phyloP scores from a whole-genome alignment of 176 grass and related monocot genomes.

The Cocos nucifera region DNA sequence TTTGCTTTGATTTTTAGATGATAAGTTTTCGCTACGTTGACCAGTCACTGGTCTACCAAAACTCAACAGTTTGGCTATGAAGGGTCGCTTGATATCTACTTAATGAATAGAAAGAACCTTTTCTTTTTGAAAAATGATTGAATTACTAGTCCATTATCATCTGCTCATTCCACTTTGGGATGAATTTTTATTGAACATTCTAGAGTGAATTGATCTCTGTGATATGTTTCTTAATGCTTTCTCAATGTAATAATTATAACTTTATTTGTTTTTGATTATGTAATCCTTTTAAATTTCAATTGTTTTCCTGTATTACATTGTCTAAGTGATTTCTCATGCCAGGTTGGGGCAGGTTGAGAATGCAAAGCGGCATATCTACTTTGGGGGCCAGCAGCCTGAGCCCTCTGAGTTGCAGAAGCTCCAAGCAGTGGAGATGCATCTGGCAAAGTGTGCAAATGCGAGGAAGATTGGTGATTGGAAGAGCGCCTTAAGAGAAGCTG shows the following conservation, averaged over 20 bases:
- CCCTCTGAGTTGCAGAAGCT: constrained; percentile 61
- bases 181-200: background rate
- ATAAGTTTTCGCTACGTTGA: no score
- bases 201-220: background rate
- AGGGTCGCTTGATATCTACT: no score
- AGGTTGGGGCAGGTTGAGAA: constrained; percentile 68
- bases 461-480: constrained; percentile 91
- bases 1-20: no score
- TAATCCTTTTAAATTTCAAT: no score
- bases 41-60: no score
- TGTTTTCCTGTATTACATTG: constrained; percentile 8
- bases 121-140: background rate
- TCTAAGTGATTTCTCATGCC: constrained; percentile 6
- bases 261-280: no score
- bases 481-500: constrained; percentile 68
- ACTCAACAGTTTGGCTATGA: no score
- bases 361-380: constrained; percentile 54
- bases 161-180: no score
- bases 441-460: constrained; percentile 46
- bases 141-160: background rate
- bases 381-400: constrained; percentile 48
- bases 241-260: no score
- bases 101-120: background rate
- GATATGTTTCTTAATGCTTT: background rate
- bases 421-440: constrained; percentile 59